Base-by-base conservation (phyloP, 441 rosid genomes). In the Breynia disticha region DNA sequence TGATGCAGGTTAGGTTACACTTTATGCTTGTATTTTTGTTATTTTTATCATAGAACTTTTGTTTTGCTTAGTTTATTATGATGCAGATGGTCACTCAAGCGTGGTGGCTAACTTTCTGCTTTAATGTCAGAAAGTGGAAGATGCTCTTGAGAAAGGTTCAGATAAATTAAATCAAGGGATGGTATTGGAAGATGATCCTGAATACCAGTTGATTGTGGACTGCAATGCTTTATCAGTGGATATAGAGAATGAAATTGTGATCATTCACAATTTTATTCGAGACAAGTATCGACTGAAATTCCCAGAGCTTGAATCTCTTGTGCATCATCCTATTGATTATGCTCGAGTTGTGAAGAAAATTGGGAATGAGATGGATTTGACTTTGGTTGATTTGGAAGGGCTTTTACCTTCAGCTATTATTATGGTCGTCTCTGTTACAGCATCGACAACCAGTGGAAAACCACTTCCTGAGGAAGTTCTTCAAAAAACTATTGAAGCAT, bases 391-490 rank as follows among this genome's bases (percentile, higher is more conserved):
- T 67, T 72, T 87, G 38, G 88, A 76, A 75, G 90, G 82, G 38
- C 86, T 90, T 50, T 68, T 90, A 46, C 97, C 96, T 0, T 82
- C 95, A 0, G 95, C 96, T 43, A 80, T 82, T 18, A 83, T 85
- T 56, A 87, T 87, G 96, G 95, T 85, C 62, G 80, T 90, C 61
- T 87, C 94, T 14, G 95, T 90, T 54, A 90, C 95, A 20, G 91
- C 95, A 52, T 79, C 79, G 17, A 85, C 95, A n/a, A 90, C 96
- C 1, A 90, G 88, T 62, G 96, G 97, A 55, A 90, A 78, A 61
- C 91, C 91, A 17, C 77, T 87, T 44, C 86, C 89, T 1, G 96
- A 90, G 54, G 90, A 87, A 17, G 85, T 73, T 48, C 84, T 90
- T 55, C 77, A 79, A 15, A 90, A 85, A 79, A 81, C 88, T 9